Conservation (phyloP, 768 basidiomycete species). For the Amyloporia xantha region DNA sequence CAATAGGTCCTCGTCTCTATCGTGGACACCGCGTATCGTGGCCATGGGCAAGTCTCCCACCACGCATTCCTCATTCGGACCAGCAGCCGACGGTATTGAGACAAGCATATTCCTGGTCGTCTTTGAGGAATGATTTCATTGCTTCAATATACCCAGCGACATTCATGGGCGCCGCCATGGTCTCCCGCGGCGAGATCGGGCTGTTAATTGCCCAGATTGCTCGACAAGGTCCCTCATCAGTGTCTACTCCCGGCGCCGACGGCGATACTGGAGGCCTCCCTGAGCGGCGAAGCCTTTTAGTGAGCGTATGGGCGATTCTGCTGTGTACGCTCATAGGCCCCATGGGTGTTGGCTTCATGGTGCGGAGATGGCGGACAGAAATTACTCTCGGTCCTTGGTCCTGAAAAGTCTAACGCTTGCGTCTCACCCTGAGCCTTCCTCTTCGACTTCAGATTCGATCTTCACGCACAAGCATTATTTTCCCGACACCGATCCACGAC, state of each 20-base stretch:
- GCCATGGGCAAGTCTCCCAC: too few species aligned
- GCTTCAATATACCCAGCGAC: conserved; percentile 6
- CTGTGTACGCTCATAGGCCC: conserved; percentile 38
- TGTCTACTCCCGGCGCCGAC: not conserved
- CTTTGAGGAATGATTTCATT: not conserved
- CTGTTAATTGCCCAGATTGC: conserved; percentile 50
- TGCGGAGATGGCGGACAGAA: conserved; percentile 12
- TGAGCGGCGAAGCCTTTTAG: conserved; percentile 31
- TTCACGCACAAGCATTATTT: too few species aligned
- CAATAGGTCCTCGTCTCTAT: conserved; percentile 6
- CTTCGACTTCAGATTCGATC: too few species aligned
- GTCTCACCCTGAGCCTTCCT: too few species aligned
- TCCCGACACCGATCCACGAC: too few species aligned
- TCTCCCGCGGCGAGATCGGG: conserved; percentile 64
- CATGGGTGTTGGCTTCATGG: conserved; percentile 16
- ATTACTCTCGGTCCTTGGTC: conserved; percentile 11
- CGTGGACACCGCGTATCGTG: not conserved
- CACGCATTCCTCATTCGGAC: too few species aligned
- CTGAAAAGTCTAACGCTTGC: too few species aligned
- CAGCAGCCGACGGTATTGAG: too few species aligned
- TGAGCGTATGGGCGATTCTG: conserved; percentile 40
- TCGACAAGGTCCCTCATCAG: conserved; percentile 13
- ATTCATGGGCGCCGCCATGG: conserved; percentile 41
- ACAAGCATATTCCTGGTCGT: too few species aligned
- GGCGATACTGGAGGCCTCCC: conserved; percentile 24